Evolutionary conservation across 768 basidiomycete species (phyloP).

Genomic region (Ephemerocybe angulata): DNA sequence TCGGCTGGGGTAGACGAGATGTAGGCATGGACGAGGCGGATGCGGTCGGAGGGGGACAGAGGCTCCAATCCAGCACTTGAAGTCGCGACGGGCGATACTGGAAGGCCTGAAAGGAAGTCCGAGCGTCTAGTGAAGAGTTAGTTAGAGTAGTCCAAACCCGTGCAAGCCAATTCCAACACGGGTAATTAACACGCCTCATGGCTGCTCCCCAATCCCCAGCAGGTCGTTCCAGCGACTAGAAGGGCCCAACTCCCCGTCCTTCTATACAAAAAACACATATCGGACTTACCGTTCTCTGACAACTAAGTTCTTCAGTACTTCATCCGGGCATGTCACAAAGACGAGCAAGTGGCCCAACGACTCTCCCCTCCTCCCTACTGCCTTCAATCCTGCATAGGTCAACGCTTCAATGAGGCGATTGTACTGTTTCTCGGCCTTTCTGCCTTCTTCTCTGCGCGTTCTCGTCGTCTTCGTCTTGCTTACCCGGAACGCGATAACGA

Average conservation of each 20-base stretch:
- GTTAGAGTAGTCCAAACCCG: neutral
- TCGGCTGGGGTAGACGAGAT: constrained; percentile 69
- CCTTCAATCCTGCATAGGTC: constrained; percentile 58
- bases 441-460: constrained; percentile 56
- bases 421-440: constrained; percentile 70
- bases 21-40: constrained; percentile 73
- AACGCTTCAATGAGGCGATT: constrained; percentile 58
- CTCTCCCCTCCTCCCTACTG: constrained; percentile 75
- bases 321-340: constrained; percentile 67
- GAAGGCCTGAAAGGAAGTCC: constrained; percentile 75
- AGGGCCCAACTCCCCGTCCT: neutral
- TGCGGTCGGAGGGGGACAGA: constrained; percentile 69
- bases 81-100: constrained; percentile 45
- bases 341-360: constrained; percentile 71
- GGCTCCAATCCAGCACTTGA: constrained; percentile 39
- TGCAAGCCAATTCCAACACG: neutral
- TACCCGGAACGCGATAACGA: constrained; percentile 69
- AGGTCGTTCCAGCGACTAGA: neutral
- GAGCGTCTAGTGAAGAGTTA: constrained; percentile 45
- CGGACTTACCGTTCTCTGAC: constrained; percentile 67
- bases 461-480: constrained; percentile 52
- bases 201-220: neutral
- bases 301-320: constrained; percentile 59
- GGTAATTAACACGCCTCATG: too few relatives aligned
- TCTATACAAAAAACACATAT: neutral